phyloP scores from a whole-genome alignment of 306 rosid genomes.

The Fagus crenata region DNA sequence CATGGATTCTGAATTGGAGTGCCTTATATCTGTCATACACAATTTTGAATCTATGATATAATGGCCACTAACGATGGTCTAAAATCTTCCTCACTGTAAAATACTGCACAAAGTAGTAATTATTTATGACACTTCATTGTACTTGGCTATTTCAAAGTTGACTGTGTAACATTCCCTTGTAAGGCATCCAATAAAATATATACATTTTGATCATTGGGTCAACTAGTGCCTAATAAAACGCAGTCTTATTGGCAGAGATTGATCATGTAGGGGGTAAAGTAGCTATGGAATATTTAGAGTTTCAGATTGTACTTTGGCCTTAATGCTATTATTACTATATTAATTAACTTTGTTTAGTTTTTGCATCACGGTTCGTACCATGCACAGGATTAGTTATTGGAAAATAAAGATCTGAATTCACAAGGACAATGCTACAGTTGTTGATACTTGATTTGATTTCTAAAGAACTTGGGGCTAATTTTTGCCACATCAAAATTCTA shows the following conservation, averaged over 20 bases:
- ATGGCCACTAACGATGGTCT: conserved; percentile 57
- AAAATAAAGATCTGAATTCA: neutral
- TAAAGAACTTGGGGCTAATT: too few relatives aligned
- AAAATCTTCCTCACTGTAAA: conserved; percentile 31
- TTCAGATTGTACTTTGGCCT: neutral
- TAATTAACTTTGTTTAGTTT: neutral
- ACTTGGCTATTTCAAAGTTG: conserved; percentile 43
- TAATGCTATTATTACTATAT: neutral
- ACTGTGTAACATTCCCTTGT: conserved; percentile 42
- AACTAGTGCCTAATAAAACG: too few relatives aligned
- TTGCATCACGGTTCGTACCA: neutral
- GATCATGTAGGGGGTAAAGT: neutral
- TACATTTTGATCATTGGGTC: too few relatives aligned
- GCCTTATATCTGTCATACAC: conserved; percentile 39
- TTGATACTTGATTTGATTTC: too few relatives aligned
- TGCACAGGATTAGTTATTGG: neutral
- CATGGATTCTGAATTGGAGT: conserved; percentile 10
- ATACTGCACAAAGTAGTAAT: conserved; percentile 32
- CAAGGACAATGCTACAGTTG: neutral
- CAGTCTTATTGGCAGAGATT: too few relatives aligned
- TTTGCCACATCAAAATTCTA: too few relatives aligned
- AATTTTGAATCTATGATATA: conserved; percentile 26
- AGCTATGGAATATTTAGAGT: neutral
- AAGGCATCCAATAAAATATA: conserved; percentile 46
- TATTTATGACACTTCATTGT: conserved; percentile 34